Percentiles rank a stretch among this genome's conserved stretches.
Evolutionary conservation across 805 yeast genomes (phyloP).

Genomic region (Myxozyma sirexii): DNA sequence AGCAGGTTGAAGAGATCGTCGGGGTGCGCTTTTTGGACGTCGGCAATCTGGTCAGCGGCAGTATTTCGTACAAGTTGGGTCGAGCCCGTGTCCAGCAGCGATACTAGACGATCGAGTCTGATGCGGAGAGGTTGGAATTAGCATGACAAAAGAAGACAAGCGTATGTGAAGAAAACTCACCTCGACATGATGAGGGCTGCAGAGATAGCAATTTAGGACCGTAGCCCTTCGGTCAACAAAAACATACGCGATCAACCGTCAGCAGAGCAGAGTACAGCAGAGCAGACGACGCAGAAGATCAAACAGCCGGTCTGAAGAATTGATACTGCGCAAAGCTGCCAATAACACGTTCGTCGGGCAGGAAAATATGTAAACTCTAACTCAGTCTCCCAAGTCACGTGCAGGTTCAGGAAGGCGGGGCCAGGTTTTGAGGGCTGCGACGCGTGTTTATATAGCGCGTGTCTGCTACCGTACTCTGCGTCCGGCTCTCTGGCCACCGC

Average conservation of each 20-base stretch:
- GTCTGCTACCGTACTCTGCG: background rate
- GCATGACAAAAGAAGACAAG: background rate
- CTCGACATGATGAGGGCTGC: slow-evolving; percentile 20
- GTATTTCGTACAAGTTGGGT: slow-evolving; percentile 90
- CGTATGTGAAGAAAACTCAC: slow-evolving; percentile 1
- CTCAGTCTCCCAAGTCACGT: slow-evolving; percentile 17
- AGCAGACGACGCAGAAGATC: background rate
- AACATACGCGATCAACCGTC: background rate
- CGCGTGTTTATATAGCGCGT: slow-evolving; percentile 25
- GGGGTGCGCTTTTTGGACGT: slow-evolving; percentile 90
- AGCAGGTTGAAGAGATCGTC: slow-evolving; percentile 83
- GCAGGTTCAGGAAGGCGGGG: background rate
- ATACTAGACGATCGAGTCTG: slow-evolving; percentile 60
- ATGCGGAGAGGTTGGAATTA: slow-evolving; percentile 43
- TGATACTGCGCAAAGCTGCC: background rate
- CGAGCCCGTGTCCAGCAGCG: slow-evolving; percentile 85
- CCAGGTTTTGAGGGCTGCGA: slow-evolving; percentile 19
- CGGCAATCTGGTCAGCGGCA: slow-evolving; percentile 96
- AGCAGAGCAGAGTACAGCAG: background rate
- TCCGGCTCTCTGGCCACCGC: slow-evolving; percentile 2
- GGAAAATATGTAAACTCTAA: slow-evolving; percentile 8
- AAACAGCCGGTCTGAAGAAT: no score
- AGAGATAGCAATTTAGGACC: slow-evolving; percentile 8
- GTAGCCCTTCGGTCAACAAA: background rate
- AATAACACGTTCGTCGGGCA: background rate